A percentile compares a stretch with the other conserved stretches of the same genome.
Evolutionary conservation across 805 yeast genomes (phyloP).

Genomic region (Sugiyamaella chiloensis): DNA sequence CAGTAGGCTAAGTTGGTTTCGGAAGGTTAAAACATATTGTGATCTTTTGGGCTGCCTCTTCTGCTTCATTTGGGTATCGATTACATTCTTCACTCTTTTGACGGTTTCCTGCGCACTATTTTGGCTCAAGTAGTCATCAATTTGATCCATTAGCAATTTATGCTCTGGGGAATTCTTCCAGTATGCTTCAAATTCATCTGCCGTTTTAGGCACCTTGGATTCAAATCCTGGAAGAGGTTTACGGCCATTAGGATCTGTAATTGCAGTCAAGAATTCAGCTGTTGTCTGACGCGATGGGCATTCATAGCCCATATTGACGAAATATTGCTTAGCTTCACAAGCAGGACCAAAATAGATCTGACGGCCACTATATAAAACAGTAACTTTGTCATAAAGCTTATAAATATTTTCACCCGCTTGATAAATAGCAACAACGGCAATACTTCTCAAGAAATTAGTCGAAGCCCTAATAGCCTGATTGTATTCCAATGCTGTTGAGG

Average conservation of each 20-base stretch:
- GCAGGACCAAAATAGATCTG: constrained; percentile 67
- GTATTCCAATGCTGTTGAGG: constrained; percentile 79
- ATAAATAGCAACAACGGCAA: constrained; percentile 66
- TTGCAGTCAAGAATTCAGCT: constrained; percentile 67
- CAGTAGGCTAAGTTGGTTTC: constrained; percentile 49
- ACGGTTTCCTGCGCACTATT: constrained; percentile 36
- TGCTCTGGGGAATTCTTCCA: constrained; percentile 56
- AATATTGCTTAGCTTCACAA: constrained; percentile 51
- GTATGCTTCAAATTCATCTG: constrained; percentile 56
- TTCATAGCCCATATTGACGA: constrained; percentile 60
- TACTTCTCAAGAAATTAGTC: constrained; percentile 50
- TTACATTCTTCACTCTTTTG: constrained; percentile 35
- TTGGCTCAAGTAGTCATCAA: constrained; percentile 42
- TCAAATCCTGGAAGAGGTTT: constrained; percentile 47
- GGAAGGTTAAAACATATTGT: constrained; percentile 43
- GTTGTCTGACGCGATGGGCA: constrained; percentile 66
- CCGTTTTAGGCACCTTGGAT: constrained; percentile 53
- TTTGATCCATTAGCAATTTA: constrained; percentile 40
- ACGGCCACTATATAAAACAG: constrained; percentile 55
- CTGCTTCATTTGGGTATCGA: constrained; percentile 32
- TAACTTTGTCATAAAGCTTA: constrained; percentile 59
- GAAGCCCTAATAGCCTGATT: constrained; percentile 61
- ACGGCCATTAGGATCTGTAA: constrained; percentile 66
- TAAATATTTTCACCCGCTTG: constrained; percentile 69
- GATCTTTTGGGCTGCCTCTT: constrained; percentile 39